These are phyloP conservation scores for Hericium alpestre DNA, from an alignment of 768 basidiomycete genomes.

Conservation along the genomic window DNA sequence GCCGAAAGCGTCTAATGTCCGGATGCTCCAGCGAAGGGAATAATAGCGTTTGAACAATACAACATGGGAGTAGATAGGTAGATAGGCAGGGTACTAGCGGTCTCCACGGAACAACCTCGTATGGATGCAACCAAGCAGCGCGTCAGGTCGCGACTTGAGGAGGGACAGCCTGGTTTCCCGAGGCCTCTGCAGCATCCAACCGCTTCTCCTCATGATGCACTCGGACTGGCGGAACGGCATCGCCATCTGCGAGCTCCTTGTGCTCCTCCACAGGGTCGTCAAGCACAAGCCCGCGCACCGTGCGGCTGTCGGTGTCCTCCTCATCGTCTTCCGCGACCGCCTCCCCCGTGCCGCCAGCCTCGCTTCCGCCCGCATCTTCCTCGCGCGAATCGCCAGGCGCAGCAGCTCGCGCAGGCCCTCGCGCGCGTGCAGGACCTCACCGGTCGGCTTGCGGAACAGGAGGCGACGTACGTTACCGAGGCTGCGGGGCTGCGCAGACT, in stretches of 20 bases:
- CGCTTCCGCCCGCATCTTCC: slow-evolving; percentile 5
- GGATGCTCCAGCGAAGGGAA: too few species aligned
- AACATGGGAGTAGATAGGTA: too few species aligned
- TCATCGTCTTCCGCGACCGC: slow-evolving; percentile 26
- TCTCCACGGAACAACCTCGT: background rate
- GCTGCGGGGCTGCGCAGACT: slow-evolving; percentile 63
- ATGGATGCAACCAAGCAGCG: too few species aligned
- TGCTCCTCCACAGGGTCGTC: slow-evolving; percentile 10
- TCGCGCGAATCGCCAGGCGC: slow-evolving; percentile 7
- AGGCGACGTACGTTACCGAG: slow-evolving; percentile 73
- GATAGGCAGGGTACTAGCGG: too few species aligned
- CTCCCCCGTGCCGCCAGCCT: slow-evolving; percentile 7
- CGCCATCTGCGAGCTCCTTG: background rate
- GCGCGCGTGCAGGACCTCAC: slow-evolving; percentile 65
- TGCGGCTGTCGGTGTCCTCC: slow-evolving; percentile 29
- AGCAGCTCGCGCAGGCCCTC: slow-evolving; percentile 61
- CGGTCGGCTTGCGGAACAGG: slow-evolving; percentile 74
- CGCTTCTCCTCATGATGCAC: background rate
- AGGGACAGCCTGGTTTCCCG: slow-evolving; percentile 6
- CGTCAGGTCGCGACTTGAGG: background rate
- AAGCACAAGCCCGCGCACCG: slow-evolving; percentile 23
- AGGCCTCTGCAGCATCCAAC: slow-evolving; percentile 3
- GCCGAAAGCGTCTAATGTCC: too few species aligned
- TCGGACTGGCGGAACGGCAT: background rate
- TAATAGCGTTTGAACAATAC: too few species aligned